Conservation (phyloP, 768 basidiomycete genomes). For the Russula griseocarnosa region DNA sequence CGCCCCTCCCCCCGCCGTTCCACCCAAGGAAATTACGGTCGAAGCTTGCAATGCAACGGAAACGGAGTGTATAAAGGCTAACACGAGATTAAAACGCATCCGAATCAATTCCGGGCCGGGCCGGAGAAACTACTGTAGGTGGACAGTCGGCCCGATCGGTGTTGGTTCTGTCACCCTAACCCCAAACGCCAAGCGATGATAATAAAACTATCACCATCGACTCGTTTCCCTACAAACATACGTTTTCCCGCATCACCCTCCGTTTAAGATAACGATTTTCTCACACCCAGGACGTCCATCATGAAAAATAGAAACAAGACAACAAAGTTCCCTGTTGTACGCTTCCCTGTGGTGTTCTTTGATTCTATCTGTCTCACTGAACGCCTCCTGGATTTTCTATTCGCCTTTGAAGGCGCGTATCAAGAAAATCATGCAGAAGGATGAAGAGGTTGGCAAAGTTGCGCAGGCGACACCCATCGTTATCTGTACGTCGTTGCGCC, state of each 20-base stretch:
- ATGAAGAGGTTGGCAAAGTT: slow-evolving; percentile 98
- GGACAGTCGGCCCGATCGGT: no score
- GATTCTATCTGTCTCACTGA: slow-evolving; percentile 1
- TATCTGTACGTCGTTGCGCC: slow-evolving; percentile 65
- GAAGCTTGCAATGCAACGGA: slow-evolving; percentile 60
- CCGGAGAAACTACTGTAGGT: no score
- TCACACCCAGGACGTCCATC: neutral
- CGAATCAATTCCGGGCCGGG: no score
- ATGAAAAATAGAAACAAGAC: slow-evolving; percentile 93
- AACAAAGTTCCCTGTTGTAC: slow-evolving; percentile 86
- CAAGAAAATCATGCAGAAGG: slow-evolving; percentile 99
- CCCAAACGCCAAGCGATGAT: neutral
- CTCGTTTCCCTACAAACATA: neutral
- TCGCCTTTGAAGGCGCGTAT: slow-evolving; percentile 70
- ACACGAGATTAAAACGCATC: no score
- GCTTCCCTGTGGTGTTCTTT: slow-evolving; percentile 32
- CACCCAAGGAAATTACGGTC: slow-evolving; percentile 83
- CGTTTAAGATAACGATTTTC: neutral
- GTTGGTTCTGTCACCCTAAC: slow-evolving; percentile 1
- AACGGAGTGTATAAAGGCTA: slow-evolving; percentile 11
- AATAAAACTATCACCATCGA: neutral
- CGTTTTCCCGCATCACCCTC: neutral
- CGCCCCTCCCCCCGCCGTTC: slow-evolving; percentile 80
- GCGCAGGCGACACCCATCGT: slow-evolving; percentile 95
- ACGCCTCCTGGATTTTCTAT: neutral